These are phyloP conservation scores for Datura wrightii DNA, from an alignment of 257 asterid species.

Conservation along the genomic window DNA sequence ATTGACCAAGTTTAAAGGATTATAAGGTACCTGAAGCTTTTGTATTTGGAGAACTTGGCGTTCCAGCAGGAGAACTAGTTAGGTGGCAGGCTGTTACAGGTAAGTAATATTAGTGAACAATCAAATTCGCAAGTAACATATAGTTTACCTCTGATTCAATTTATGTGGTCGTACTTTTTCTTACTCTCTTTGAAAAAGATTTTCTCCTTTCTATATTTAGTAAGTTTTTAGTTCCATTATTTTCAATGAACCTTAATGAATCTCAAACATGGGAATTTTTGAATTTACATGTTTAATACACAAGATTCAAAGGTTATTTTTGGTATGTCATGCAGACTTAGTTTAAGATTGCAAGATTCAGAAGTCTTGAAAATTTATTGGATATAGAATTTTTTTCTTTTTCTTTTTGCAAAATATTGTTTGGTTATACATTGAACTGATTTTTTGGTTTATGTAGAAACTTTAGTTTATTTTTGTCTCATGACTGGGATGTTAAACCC, in stretches of 20 bases:
- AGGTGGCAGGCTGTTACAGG: conserved; percentile 39
- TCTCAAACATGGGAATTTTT: too few relatives aligned
- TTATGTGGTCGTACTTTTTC: neutral
- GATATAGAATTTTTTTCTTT: neutral
- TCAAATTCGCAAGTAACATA: neutral
- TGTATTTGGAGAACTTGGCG: conserved; percentile 34
- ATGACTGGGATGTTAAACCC: too few relatives aligned
- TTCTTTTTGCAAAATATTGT: too few relatives aligned
- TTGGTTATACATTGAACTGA: too few relatives aligned
- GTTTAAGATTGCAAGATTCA: neutral
- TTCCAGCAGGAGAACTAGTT: conserved; percentile 40
- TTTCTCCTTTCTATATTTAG: neutral
- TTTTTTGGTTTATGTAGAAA: too few relatives aligned
- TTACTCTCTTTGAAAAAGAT: neutral
- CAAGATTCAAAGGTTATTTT: neutral
- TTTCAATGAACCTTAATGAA: neutral
- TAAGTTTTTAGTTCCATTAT: neutral
- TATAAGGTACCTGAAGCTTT: conserved; percentile 34
- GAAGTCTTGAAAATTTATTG: neutral
- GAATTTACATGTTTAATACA: neutral
- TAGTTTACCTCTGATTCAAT: too few relatives aligned
- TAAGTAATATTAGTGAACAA: neutral
- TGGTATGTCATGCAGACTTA: neutral
- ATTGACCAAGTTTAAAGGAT: neutral
- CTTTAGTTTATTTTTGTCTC: too few relatives aligned